Base-by-base conservation (phyloP, 2,329 filamentous ascomycete species). In the Monilinia aucupariae region DNA sequence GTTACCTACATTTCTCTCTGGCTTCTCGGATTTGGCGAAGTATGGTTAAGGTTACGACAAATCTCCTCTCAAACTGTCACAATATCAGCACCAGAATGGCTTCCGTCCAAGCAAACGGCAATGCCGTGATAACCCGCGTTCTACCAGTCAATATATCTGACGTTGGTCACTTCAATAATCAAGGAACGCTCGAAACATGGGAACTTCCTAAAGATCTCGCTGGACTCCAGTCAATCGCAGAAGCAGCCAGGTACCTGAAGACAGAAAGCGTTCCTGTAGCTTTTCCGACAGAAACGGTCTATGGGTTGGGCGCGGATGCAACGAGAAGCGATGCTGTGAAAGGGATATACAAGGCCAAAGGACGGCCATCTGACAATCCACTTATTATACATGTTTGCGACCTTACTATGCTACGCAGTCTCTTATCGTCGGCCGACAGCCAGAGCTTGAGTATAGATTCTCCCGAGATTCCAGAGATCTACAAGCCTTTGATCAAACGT, bases 201-300 rank as follows among this genome's bases (percentile, higher is more conserved):
- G 64, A 67, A 52, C 49, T 73, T 6, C 69, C 69, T 32, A 51
- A 17, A 3, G 62, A 68, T 39, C 22, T 39, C 3, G n/a, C 59
- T 25, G 52, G 48, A 15, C 63, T 70, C 6, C 32, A 65, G 27
- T 64, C 68, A 30, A 62, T 74, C 12, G 62, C 64, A 51, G 64
- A 71, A 64, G 72, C 72, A 45, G 72, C 72, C 20, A 45, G 59
- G n/a, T 65, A 69, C 22, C 64, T 74, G 20, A 66, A 66, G 53
- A 61, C 56, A 41, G 67, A 63, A 32, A 67, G 52, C 4, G 75
- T 78, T 43, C 94, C 94, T 5, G 91, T 99, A 54, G 94, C 91
- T 1, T 99, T 99, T 74, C 94, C 94, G 0, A 99, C 94, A 0
- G 94, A 99, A 77, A 99, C 94, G 0, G 94, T 99, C 0, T 99